Percentiles rank a stretch among this genome's conserved stretches.
These are phyloP conservation scores for Coniochaeta sp. DNA, from an alignment of 2,329 filamentous ascomycete genomes.

Conservation along the genomic window DNA sequence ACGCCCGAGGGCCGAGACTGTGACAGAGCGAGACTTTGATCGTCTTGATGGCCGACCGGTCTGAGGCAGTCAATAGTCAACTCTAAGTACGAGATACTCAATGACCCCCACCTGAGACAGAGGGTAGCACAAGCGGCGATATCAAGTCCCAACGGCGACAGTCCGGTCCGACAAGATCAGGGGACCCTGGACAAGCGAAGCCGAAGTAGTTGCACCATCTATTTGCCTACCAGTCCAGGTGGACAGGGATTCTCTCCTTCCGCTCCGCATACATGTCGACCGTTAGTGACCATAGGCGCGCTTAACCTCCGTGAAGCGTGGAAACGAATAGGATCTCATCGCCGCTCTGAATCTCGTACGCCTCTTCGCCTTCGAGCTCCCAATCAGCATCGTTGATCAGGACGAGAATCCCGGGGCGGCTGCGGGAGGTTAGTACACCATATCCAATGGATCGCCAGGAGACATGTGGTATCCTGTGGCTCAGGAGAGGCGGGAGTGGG, in stretches of 20 bases:
- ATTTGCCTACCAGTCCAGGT: neutral
- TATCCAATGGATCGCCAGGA: neutral
- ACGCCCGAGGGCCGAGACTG: neutral
- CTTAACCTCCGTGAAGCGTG: constrained; percentile 84
- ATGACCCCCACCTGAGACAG: neutral
- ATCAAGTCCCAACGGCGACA: neutral
- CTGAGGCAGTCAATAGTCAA: neutral
- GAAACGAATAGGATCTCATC: constrained; percentile 96
- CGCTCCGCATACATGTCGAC: neutral
- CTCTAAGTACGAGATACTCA: neutral
- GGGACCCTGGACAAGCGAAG: neutral
- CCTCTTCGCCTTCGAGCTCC: constrained; percentile 93
- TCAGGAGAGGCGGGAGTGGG: neutral
- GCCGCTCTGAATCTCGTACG: constrained; percentile 71
- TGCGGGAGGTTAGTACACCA: constrained; percentile 25
- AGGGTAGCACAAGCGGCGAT: neutral
- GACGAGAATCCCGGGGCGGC: constrained; percentile 89
- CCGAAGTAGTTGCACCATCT: neutral
- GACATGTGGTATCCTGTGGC: neutral
- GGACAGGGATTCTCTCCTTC: neutral
- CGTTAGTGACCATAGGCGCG: neutral
- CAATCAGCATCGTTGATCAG: constrained; percentile 97
- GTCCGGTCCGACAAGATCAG: neutral
- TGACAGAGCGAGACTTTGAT: neutral
- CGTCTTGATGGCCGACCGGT: neutral